Conservation (phyloP, 805 yeast genomes). For the Kodamaea jinghongensis region DNA sequence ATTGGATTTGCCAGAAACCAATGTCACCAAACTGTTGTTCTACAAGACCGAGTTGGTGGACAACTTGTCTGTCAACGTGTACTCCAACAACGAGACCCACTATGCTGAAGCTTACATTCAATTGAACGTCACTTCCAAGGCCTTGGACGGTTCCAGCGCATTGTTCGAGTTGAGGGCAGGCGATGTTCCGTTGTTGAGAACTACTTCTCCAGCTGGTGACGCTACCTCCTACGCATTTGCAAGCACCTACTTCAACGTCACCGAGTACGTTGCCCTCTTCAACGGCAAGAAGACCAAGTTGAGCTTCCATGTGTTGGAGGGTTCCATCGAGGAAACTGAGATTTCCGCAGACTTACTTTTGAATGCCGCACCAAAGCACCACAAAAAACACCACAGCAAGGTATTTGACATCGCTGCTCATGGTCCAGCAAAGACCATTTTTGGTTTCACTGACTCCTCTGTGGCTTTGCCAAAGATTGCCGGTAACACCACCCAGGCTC, state of each 20-base stretch:
- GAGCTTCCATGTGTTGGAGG: constrained; percentile 21
- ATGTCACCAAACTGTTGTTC: constrained; percentile 1
- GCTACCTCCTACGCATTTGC: constrained; percentile 4
- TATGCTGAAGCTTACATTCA: constrained; percentile 24
- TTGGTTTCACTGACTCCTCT: constrained; percentile 19
- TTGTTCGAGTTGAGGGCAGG: constrained; percentile 24
- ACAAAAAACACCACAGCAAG: constrained; percentile 10
- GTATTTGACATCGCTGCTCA: neutral
- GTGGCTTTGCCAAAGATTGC: constrained; percentile 12
- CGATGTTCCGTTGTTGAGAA: constrained; percentile 27
- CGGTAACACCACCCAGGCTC: constrained; percentile 22
- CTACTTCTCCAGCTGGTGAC: constrained; percentile 21
- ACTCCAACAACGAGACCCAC: constrained; percentile 9
- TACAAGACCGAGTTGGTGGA: constrained; percentile 1
- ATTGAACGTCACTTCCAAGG: constrained; percentile 23
- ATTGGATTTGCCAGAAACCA: constrained; percentile 2
- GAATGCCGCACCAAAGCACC: constrained; percentile 6
- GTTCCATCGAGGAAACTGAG: constrained; percentile 13
- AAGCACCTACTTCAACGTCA: constrained; percentile 22
- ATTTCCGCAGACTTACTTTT: constrained; percentile 21
- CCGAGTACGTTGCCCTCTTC: constrained; percentile 24
- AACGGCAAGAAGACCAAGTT: constrained; percentile 12
- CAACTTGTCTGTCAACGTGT: constrained; percentile 1
- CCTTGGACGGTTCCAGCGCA: constrained; percentile 8
- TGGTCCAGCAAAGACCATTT: neutral